These are phyloP conservation scores for Dictyostelium firmibasis DNA, from an alignment of 78 protist genomes.

Conservation along the genomic window DNA sequence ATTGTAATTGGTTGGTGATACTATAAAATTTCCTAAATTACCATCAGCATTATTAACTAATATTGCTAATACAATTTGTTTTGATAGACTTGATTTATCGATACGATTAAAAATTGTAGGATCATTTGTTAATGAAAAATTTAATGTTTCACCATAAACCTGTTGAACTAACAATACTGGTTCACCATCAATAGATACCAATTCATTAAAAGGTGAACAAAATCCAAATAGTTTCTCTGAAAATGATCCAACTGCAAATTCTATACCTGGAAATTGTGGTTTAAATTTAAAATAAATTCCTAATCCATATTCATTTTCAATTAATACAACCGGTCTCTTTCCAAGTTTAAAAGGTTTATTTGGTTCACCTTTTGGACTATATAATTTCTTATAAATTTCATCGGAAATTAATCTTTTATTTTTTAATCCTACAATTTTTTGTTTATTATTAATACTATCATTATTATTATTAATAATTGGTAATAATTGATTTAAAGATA, in stretches of 20 bases:
- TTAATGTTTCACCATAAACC: not conserved
- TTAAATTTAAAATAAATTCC: conserved; percentile 1
- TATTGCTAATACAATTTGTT: not conserved
- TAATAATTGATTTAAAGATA: not conserved
- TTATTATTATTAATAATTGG: not conserved
- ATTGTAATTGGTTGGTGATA: not conserved
- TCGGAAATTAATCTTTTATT: not conserved
- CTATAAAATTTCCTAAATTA: not conserved
- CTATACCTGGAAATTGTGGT: conserved; percentile 7
- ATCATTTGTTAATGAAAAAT: not conserved
- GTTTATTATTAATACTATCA: not conserved
- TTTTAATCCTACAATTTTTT: not conserved
- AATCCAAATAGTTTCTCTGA: not conserved
- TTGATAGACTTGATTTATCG: not conserved
- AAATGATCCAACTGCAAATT: not conserved
- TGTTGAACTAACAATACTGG: not conserved
- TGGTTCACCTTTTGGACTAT: not conserved
- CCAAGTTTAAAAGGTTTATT: not conserved
- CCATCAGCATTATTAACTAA: not conserved
- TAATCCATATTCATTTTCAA: not conserved
- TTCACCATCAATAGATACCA: not conserved
- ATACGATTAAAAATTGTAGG: not conserved
- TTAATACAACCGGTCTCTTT: not conserved
- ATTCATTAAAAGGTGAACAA: not conserved
- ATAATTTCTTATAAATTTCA: not conserved